phyloP scores from a whole-genome alignment of 257 asterid species.

The Petunia axillaris region DNA sequence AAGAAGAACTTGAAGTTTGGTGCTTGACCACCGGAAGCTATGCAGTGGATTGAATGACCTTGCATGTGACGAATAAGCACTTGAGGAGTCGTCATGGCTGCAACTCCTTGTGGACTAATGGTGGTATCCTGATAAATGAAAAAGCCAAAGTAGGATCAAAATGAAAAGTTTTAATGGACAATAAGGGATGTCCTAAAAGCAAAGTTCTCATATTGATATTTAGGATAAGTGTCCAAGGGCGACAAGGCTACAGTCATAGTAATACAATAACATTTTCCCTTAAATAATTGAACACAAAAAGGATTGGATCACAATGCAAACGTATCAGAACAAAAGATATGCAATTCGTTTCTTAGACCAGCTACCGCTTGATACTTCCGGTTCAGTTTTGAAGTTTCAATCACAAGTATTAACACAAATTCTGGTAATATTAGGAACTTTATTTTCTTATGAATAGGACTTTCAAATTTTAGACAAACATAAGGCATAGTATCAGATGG shows the following conservation, averaged over 20 bases:
- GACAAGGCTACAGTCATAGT: not conserved
- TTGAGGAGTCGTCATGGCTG: slow-evolving; percentile 74
- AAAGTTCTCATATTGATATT: not conserved
- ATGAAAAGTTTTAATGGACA: not conserved
- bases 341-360: not conserved
- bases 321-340: slow-evolving; percentile 7
- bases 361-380: slow-evolving; percentile 8
- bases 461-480: not conserved
- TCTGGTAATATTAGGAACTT: not conserved
- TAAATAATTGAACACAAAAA: not conserved
- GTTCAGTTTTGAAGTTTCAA: not conserved
- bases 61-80: slow-evolving; percentile 85
- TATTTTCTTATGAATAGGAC: slow-evolving; percentile 1
- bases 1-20: slow-evolving; percentile 94
- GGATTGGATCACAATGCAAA: not conserved
- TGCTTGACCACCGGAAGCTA: slow-evolving; percentile 97
- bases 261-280: not conserved
- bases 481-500: not conserved
- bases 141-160: slow-evolving; percentile 3
- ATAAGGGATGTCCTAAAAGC: not conserved
- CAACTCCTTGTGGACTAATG: slow-evolving; percentile 77
- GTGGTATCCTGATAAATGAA: slow-evolving; percentile 63
- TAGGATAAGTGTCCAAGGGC: slow-evolving; percentile 8
- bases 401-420: slow-evolving; percentile 1
- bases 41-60: slow-evolving; percentile 75